phyloP scores from a whole-genome alignment of 225 moss, liverwort and hornwort genomes.

The Lunularia cruciata region DNA sequence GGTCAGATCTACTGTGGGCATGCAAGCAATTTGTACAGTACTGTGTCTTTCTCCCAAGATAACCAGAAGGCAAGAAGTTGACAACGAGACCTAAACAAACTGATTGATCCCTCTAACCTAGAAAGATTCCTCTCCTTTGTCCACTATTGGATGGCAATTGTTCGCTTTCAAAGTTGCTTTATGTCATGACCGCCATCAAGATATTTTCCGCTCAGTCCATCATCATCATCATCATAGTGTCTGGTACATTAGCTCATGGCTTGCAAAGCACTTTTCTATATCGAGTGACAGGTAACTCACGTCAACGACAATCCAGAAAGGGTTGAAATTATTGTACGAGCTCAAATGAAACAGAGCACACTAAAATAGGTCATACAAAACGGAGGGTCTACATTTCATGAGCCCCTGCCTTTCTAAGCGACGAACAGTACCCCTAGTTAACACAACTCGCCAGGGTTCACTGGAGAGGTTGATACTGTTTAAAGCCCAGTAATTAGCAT shows the following conservation, averaged over 20 bases:
- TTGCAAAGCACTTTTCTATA: background rate
- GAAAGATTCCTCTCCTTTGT: background rate
- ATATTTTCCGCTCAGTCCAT: background rate
- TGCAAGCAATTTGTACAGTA: background rate
- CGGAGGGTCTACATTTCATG: too few relatives aligned
- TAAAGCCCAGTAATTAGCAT: too few relatives aligned
- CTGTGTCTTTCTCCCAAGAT: background rate
- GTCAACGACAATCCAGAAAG: background rate
- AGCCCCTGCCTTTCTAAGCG: too few relatives aligned
- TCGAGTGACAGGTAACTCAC: background rate
- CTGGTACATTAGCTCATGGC: background rate
- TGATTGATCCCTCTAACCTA: background rate
- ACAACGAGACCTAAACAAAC: too few relatives aligned
- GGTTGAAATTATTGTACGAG: background rate
- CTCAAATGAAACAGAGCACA: background rate
- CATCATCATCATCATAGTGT: too few relatives aligned
- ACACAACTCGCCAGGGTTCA: too few relatives aligned
- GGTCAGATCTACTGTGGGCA: background rate
- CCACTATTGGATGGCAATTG: background rate
- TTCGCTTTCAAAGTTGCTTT: background rate
- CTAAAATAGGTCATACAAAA: too few relatives aligned
- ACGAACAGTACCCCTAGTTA: too few relatives aligned
- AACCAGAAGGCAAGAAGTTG: background rate
- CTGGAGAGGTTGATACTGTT: too few relatives aligned
- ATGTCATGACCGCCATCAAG: background rate